phyloP scores from a whole-genome alignment of 768 basidiomycete genomes.

The Trametes cingulata region DNA sequence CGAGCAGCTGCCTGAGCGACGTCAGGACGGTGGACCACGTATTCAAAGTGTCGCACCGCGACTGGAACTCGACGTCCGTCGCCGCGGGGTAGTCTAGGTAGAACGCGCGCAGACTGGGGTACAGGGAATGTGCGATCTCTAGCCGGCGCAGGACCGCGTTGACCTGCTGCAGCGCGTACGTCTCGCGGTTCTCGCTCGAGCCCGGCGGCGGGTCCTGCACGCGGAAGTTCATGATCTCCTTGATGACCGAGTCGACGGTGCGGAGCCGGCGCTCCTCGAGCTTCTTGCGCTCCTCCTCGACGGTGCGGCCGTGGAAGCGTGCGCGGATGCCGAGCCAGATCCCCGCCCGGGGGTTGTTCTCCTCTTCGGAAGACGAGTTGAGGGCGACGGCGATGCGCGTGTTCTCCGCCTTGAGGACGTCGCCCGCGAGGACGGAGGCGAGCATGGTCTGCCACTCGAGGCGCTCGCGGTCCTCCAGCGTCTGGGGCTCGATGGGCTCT shows the following conservation, averaged over 20 bases:
- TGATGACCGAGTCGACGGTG: slow-evolving; percentile 79
- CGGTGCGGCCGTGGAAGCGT: slow-evolving; percentile 74
- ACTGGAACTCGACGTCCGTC: slow-evolving; percentile 63
- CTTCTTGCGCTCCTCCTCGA: slow-evolving; percentile 78
- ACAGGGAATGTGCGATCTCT: slow-evolving; percentile 82
- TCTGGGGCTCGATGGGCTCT: slow-evolving; percentile 65
- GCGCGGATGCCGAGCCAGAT: slow-evolving; percentile 93
- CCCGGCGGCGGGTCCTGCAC: slow-evolving; percentile 46
- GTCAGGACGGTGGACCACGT: slow-evolving; percentile 90
- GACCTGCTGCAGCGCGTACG: slow-evolving; percentile 61
- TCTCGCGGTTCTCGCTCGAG: slow-evolving; percentile 38
- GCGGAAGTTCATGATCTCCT: slow-evolving; percentile 79
- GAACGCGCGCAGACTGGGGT: slow-evolving; percentile 82
- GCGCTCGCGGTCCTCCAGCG: slow-evolving; percentile 75
- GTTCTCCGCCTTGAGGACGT: slow-evolving; percentile 94
- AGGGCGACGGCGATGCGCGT: slow-evolving; percentile 84
- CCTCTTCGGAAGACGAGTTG: slow-evolving; percentile 67
- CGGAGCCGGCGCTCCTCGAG: slow-evolving; percentile 83
- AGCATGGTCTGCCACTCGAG: slow-evolving; percentile 97
- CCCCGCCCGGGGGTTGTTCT: slow-evolving; percentile 64
- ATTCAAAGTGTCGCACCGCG: slow-evolving; percentile 85
- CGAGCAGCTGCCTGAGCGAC: slow-evolving; percentile 81
- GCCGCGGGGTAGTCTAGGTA: slow-evolving; percentile 76
- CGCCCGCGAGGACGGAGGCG: slow-evolving; percentile 88
- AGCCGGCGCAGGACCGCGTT: slow-evolving; percentile 69